phyloP scores from a whole-genome alignment of 2,329 filamentous ascomycete genomes.

The Claviceps paspali region DNA sequence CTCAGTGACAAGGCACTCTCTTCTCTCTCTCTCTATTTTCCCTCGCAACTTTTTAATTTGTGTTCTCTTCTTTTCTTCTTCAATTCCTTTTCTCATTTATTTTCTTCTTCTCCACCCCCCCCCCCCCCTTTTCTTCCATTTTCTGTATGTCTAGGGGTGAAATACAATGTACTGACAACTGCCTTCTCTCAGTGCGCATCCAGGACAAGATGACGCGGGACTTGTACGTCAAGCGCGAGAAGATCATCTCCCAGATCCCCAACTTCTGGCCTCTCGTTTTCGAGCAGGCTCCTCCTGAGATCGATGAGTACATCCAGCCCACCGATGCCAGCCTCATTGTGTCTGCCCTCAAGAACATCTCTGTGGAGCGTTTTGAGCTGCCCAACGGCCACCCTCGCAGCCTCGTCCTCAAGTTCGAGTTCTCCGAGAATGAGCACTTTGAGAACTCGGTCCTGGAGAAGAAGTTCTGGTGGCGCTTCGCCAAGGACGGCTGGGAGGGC shows the following conservation, averaged over 20 bases:
- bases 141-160: too few species aligned
- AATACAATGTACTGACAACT: not conserved
- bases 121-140: not conserved
- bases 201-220: constrained; percentile 52
- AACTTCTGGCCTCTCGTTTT: constrained; percentile 94
- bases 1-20: too few species aligned
- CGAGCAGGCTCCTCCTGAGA: constrained; percentile 69
- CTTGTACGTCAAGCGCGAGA: constrained; percentile 63
- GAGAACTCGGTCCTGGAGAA: constrained; percentile 67
- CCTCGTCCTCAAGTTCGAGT: constrained; percentile 63
- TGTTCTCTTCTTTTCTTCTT: not conserved
- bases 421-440: constrained; percentile 70
- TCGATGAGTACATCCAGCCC: constrained; percentile 79
- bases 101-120: not conserved
- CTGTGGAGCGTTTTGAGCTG: constrained; percentile 70
- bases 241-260: constrained; percentile 55
- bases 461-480: constrained; percentile 74
- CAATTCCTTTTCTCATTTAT: too few species aligned
- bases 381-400: constrained; percentile 65
- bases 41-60: too few species aligned
- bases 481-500: constrained; percentile 53
- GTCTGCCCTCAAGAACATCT: constrained; percentile 49
- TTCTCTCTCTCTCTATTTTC: too few species aligned
- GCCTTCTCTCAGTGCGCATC: constrained; percentile 48
- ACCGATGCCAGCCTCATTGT: constrained; percentile 62